Conservation (phyloP, 2,329 filamentous ascomycete species). For the Aureobasidium subglaciale region DNA sequence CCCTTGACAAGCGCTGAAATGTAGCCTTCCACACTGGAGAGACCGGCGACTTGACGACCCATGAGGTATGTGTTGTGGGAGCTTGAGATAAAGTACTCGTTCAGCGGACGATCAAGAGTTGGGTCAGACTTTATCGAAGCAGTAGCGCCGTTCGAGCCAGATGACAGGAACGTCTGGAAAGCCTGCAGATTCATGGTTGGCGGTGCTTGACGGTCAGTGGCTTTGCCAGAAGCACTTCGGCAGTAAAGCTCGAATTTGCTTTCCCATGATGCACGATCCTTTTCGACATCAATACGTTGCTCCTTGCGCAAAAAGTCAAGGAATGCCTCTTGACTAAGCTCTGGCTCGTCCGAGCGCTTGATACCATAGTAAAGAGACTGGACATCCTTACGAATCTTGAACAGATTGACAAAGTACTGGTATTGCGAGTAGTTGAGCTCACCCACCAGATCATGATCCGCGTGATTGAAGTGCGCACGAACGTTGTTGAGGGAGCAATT, state of each 20-base stretch:
- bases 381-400: conserved; percentile 81
- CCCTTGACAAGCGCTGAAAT: conserved; percentile 80
- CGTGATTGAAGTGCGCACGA: conserved; percentile 64
- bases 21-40: conserved; percentile 92
- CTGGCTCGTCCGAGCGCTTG: conserved; percentile 40
- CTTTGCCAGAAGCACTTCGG: conserved; percentile 35
- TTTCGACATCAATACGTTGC: conserved; percentile 70
- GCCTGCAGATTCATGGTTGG: conserved; percentile 67
- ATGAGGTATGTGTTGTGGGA: conserved; percentile 97
- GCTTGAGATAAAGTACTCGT: conserved; percentile 97
- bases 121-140: conserved; percentile 27
- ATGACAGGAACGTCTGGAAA: conserved; percentile 71
- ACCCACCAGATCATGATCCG: conserved; percentile 58
- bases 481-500: conserved; percentile 74
- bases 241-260: conserved; percentile 64
- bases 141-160: conserved; percentile 61
- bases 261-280: conserved; percentile 61
- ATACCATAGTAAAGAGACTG: conserved; percentile 62
- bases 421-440: conserved; percentile 75
- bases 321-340: conserved; percentile 67
- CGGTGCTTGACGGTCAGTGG: conserved; percentile 20
- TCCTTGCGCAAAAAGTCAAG: conserved; percentile 63
- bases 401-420: conserved; percentile 69
- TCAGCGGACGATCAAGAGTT: conserved; percentile 72
- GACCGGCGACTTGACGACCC: conserved; percentile 80